phyloP scores from a whole-genome alignment of 164 flowering plant species.

The Dillenia turbinata region DNA sequence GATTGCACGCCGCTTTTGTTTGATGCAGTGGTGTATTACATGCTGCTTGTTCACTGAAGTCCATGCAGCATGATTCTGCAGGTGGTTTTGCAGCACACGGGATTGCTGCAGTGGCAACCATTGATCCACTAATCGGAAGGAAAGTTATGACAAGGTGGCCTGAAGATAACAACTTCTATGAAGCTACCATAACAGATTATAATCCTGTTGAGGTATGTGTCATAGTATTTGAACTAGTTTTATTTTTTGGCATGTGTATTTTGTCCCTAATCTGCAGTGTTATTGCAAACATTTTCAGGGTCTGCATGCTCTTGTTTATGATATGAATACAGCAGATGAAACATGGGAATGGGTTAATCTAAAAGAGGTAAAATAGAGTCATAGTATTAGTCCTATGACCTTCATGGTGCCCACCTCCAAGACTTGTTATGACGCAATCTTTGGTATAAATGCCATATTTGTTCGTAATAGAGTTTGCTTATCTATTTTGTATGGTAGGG shows the following conservation, averaged over 20 bases:
- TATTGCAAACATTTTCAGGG: slow-evolving; percentile 36
- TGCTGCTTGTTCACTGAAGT: too few relatives aligned
- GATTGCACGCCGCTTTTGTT: too few relatives aligned
- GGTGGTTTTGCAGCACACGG: slow-evolving; percentile 48
- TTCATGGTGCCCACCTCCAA: too few relatives aligned
- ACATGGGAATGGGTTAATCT: slow-evolving; percentile 73
- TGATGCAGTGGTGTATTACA: too few relatives aligned
- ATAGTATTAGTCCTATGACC: too few relatives aligned
- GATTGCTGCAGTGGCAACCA: slow-evolving; percentile 37
- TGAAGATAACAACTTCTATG: slow-evolving; percentile 89
- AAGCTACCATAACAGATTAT: slow-evolving; percentile 83
- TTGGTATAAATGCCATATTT: too few relatives aligned
- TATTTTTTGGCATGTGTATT: background rate
- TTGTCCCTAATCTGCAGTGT: slow-evolving; percentile 1
- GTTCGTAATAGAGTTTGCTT: too few relatives aligned
- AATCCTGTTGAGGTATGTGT: slow-evolving; percentile 57
- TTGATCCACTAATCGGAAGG: slow-evolving; percentile 67
- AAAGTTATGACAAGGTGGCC: slow-evolving; percentile 97
- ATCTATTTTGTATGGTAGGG: too few relatives aligned
- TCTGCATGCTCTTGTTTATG: slow-evolving; percentile 61
- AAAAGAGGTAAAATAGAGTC: slow-evolving; percentile 32
- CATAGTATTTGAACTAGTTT: background rate
- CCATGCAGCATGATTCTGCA: slow-evolving; percentile 19
- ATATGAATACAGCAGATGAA: slow-evolving; percentile 39
- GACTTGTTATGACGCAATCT: too few relatives aligned